Conservation (phyloP, 331 rosid genomes). For the Rhamnella rubrinervis region DNA sequence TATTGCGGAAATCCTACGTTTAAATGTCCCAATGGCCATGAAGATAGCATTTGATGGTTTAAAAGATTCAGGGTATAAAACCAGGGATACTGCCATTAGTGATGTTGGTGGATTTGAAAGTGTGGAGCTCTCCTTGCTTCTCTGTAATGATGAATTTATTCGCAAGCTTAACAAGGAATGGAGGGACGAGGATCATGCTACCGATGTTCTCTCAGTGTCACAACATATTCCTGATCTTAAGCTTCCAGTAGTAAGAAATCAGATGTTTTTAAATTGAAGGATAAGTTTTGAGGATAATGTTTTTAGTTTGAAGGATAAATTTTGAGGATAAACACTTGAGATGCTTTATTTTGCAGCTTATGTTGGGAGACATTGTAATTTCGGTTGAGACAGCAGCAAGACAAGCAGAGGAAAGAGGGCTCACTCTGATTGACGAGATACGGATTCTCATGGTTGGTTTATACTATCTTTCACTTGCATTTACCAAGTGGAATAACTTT, state of each 20-base stretch:
- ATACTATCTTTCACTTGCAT: slow-evolving; percentile 4
- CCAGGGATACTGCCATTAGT: slow-evolving; percentile 61
- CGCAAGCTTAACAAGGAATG: slow-evolving; percentile 82
- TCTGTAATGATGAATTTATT: slow-evolving; percentile 82
- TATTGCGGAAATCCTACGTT: slow-evolving; percentile 81
- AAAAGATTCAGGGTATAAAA: slow-evolving; percentile 54
- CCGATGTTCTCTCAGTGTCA: slow-evolving; percentile 93
- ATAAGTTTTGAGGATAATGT: slow-evolving; percentile 15
- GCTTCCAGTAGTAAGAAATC: slow-evolving; percentile 73
- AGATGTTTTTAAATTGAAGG: not conserved
- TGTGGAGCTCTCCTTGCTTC: slow-evolving; percentile 79
- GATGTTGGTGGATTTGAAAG: slow-evolving; percentile 71
- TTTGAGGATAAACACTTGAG: slow-evolving; percentile 22
- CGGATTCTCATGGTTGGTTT: slow-evolving; percentile 78
- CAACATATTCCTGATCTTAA: slow-evolving; percentile 73
- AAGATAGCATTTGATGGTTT: slow-evolving; percentile 77
- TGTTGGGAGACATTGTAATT: slow-evolving; percentile 90
- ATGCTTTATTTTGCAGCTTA: slow-evolving; percentile 63
- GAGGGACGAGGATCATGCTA: slow-evolving; percentile 92
- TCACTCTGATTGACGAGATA: slow-evolving; percentile 79
- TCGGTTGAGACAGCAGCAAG: slow-evolving; percentile 93
- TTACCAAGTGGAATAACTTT: not conserved
- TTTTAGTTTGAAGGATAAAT: not conserved
- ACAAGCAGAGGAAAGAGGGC: slow-evolving; percentile 95
- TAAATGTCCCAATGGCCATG: slow-evolving; percentile 86